These are phyloP conservation scores for Thoreauomyces humboldtii DNA, from an alignment of 192 early-diverging fungal genomes.

Conservation along the genomic window DNA sequence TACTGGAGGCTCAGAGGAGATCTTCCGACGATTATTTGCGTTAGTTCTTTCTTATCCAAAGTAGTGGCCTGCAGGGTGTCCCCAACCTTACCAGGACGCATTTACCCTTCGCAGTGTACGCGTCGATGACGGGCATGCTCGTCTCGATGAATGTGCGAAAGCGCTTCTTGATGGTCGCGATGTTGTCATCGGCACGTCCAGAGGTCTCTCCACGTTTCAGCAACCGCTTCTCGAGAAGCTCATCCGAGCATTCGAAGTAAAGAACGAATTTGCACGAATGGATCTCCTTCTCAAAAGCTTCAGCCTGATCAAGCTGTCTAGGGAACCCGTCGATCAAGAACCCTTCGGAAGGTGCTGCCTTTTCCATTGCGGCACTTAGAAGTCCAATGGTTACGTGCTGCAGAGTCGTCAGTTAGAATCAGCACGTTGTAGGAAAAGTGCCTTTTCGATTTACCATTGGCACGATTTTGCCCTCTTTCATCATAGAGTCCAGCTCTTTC, in stretches of 20 bases:
- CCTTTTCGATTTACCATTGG: conserved; percentile 57
- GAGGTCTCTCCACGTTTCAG: conserved; percentile 89
- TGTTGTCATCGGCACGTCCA: conserved; percentile 91
- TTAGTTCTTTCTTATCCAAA: too few species aligned
- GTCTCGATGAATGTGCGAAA: conserved; percentile 82
- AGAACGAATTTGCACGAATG: conserved; percentile 72
- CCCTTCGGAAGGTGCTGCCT: conserved; percentile 29
- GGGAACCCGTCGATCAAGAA: conserved; percentile 71
- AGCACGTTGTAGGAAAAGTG: too few species aligned
- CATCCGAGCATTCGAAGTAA: conserved; percentile 90
- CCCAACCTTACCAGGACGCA: conserved; percentile 41
- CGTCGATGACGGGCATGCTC: conserved; percentile 84
- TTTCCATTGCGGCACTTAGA: conserved; percentile 64
- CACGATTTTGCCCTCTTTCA: conserved; percentile 93
- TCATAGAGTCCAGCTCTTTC: conserved; percentile 79
- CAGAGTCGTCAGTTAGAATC: too few species aligned
- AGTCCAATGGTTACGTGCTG: conserved; percentile 24
- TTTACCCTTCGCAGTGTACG: conserved; percentile 44
- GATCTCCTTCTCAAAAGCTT: conserved; percentile 56
- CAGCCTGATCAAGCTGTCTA: conserved; percentile 53
- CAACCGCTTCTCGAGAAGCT: conserved; percentile 76
- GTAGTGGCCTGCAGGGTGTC: too few species aligned
- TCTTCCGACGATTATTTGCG: too few species aligned
- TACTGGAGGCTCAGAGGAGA: conserved; percentile 32
- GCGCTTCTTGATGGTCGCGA: conserved; percentile 90